Base-by-base conservation (phyloP, 2,329 filamentous ascomycete species). In the Leptographium procerum region DNA sequence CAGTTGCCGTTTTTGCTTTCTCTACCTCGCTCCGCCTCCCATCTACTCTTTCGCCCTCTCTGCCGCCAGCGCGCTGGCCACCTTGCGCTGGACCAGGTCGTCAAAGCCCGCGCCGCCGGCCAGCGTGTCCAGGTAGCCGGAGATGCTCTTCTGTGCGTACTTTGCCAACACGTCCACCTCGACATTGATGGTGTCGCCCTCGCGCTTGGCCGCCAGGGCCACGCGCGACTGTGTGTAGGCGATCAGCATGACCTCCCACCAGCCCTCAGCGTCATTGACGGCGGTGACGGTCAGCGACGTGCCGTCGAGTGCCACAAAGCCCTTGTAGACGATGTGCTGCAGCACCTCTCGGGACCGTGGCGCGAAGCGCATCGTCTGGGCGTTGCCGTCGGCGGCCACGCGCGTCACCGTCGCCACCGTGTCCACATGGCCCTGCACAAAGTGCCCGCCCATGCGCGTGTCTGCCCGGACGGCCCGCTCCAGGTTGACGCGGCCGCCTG, bases 241-340 rank as follows among this genome's bases (percentile, higher is more conserved):
- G 70, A 99, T 96, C 61, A 99, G 78, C 94, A 99, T 99, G 55
- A 99, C 87, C 80, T 97, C 94, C 82, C 86, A 96, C 71, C 90
- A 95, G 48, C 87, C 61, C 64, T 84, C 81, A 4, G 69, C 79
- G 71, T 96, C 92, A 66, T 92, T 75, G 33, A 97, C 92, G 64
- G 82, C 80, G 2, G 92, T 97, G 2, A 99, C 82, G 0, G 94
- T 99, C 77, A 99, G 76, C 69, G 91, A 96, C 28, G 94, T 92
- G 5, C 94, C 94, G 69, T 99, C 94, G 55, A 99, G 82, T 51
- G 91, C 90, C 58, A 99, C 85, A 72, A 91, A 99, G 55, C 94
- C 94, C 78, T 99, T 99, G 77, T 95, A 90, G 22, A 99, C 90
- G 59, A 99, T 81, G 72, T 97, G 97, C 65, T 85, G 78, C 73